Conservation (phyloP, 495 filamentous ascomycete species). For the Neurospora sp. region DNA sequence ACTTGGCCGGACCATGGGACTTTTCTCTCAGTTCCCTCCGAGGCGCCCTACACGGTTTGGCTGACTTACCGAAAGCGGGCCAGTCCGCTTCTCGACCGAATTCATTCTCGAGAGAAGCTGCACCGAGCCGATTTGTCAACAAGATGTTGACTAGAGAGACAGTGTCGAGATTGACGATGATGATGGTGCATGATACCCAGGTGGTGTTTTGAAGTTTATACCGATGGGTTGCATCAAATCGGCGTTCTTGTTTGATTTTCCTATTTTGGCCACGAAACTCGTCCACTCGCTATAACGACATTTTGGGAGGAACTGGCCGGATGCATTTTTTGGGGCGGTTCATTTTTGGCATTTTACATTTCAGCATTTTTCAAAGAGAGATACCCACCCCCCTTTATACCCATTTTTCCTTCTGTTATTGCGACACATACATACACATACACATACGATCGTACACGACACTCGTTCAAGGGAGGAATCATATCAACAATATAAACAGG, state of each 20-base stretch:
- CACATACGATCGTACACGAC: neutral
- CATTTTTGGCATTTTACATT: neutral
- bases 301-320: no score
- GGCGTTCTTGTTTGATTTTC: neutral
- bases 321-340: neutral
- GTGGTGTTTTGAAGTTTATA: neutral
- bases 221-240: neutral
- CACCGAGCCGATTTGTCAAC: neutral
- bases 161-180: neutral
- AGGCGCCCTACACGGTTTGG: neutral
- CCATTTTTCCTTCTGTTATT: neutral
- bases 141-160: neutral
- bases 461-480: neutral
- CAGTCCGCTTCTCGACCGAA: neutral
- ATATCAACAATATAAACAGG: neutral
- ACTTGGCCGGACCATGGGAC: neutral
- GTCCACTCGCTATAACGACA: no score
- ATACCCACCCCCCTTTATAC: neutral
- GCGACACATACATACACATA: neutral
- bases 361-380: neutral
- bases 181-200: neutral
- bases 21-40: neutral
- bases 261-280: no score
- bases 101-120: neutral
- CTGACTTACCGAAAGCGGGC: neutral